These are phyloP conservation scores for Lachancea cidri DNA, from an alignment of 805 yeast species.

Conservation along the genomic window DNA sequence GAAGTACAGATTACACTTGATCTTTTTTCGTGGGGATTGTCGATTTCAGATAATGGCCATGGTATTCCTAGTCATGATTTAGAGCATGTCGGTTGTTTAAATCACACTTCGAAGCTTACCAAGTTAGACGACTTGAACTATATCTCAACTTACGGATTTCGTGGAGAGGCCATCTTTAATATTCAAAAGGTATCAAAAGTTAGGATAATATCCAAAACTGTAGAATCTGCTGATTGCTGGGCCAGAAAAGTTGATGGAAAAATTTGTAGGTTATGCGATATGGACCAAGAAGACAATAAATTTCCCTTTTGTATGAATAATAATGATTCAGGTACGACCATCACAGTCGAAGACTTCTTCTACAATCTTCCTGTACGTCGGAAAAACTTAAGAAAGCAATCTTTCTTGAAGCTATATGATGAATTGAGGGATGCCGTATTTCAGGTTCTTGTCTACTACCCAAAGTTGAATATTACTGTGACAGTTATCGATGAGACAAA, in stretches of 20 bases:
- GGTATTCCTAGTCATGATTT: conserved; percentile 57
- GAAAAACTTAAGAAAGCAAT: conserved; percentile 11
- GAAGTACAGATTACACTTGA: conserved; percentile 36
- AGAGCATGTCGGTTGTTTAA: conserved; percentile 39
- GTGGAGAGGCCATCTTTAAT: conserved; percentile 66
- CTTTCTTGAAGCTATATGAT: conserved; percentile 9
- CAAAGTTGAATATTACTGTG: conserved; percentile 12
- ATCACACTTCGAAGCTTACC: conserved; percentile 52
- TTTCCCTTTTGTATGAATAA: too few relatives aligned
- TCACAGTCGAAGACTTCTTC: conserved; percentile 18
- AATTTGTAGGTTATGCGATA: too few relatives aligned
- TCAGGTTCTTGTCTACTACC: conserved; percentile 17
- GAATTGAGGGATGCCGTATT: conserved; percentile 18
- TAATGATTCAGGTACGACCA: conserved; percentile 18
- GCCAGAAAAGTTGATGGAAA: conserved; percentile 8
- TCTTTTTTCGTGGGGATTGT: conserved; percentile 30
- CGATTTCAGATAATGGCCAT: conserved; percentile 62
- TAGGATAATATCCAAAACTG: conserved; percentile 43
- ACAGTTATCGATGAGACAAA: conserved; percentile 6
- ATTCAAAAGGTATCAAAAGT: conserved; percentile 45
- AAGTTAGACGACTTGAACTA: conserved; percentile 35
- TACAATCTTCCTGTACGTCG: conserved; percentile 27
- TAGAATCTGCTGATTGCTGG: conserved; percentile 29
- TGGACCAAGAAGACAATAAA: too few relatives aligned
- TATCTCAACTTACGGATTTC: conserved; percentile 53